Base-by-base conservation (phyloP, 2,329 filamentous ascomycete species). In the Orbilia blumenaviensis region DNA sequence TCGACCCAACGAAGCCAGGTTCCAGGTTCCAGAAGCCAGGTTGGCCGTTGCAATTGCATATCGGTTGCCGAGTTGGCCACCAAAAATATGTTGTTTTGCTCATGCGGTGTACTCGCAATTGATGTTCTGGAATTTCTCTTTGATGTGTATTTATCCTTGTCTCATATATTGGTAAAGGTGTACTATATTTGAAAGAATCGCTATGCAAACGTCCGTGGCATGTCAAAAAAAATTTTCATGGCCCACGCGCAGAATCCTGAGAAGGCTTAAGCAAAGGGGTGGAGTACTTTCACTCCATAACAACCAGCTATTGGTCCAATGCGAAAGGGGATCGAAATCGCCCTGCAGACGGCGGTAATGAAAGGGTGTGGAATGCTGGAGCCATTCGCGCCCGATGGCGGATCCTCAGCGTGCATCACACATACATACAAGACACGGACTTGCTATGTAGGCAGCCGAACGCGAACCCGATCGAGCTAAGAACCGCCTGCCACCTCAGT, bases 301-400 rank as follows among this genome's bases (percentile, higher is more conserved):
- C 8, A 38, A 32, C 29, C 18, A 21, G 52, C 6, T 56, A 38
- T 56, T 56, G 52, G 32, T 16, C 29, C 52, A 3, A 27, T 9
- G 9, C 8, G 25, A 18, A 46, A 34, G 3, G 7, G 18, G 10
- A 56, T 32, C 9, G 1, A 56, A 56, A 56, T 56, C 23, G 52
- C 52, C 52, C 52, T 56, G 52, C 52, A 56, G 52, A 56, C 52
- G 16, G 52, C 52, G 52, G 52, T 56, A 56, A 56, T 56, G 52
- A 56, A 38, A 56, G 29, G 52, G 29, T 32, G 25, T 18, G 32
- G 52, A 56, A 56, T 56, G 52, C 32, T 36, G 12, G 48, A 18
- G 16, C 50, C 50, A 54, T 54, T 54, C 50, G 52, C 52, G 52
- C 52, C 29, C 29, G 16, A 38, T 32, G 32, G 32, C 52, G 18